A percentile compares a stretch with the other conserved stretches of the same genome.
These are phyloP conservation scores for Plantago coronopus DNA, from an alignment of 305 asterid genomes.

Conservation along the genomic window DNA sequence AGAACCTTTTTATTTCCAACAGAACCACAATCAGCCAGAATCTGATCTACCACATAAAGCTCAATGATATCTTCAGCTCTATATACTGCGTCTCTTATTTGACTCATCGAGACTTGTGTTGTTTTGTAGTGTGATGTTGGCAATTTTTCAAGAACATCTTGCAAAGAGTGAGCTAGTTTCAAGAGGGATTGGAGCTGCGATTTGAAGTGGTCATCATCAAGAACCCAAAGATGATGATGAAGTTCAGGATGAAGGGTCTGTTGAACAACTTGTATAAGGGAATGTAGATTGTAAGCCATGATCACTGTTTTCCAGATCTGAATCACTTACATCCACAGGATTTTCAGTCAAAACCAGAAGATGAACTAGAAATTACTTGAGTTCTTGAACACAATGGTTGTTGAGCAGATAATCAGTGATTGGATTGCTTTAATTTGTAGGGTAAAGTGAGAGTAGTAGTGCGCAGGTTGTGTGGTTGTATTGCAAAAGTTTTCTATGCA, in stretches of 20 bases:
- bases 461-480: too few species aligned
- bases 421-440: too few species aligned
- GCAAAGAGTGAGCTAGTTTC: neutral
- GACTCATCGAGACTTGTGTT: neutral
- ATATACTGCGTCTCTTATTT: neutral
- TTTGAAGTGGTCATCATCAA: neutral
- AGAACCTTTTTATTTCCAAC: neutral
- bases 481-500: too few species aligned
- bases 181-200: neutral
- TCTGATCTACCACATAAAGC: neutral
- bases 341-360: too few species aligned
- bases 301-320: too few species aligned
- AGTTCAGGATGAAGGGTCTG: neutral
- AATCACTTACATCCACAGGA: too few species aligned
- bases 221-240: neutral
- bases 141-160: neutral
- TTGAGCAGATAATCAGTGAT: too few species aligned
- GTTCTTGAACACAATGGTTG: too few species aligned
- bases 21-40: neutral
- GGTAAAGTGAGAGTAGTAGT: too few species aligned
- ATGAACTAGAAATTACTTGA: too few species aligned
- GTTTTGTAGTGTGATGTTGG: neutral
- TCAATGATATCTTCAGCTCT: slow-evolving; percentile 3
- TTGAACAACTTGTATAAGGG: neutral
- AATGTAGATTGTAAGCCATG: neutral